These are phyloP conservation scores for Ceraceosorus guamensis DNA, from an alignment of 1,284 basidiomycete species.

Conservation along the genomic window DNA sequence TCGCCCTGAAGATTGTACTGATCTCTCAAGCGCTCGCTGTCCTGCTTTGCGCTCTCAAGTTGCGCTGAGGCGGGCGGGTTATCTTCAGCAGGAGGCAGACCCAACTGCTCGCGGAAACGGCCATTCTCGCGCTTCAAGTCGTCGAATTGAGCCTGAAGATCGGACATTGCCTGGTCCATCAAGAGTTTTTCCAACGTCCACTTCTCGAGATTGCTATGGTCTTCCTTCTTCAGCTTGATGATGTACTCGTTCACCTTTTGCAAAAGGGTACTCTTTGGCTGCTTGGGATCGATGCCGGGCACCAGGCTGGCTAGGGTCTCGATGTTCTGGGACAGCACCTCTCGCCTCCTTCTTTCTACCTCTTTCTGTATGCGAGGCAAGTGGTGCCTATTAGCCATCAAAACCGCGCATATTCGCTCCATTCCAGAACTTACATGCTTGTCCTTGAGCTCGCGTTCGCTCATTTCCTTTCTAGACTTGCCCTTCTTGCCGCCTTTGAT, in stretches of 20 bases:
- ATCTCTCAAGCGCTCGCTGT: no score
- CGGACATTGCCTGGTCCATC: constrained; percentile 66
- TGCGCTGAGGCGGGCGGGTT: no score
- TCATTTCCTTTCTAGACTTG: constrained; percentile 17
- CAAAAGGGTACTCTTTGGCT: constrained; percentile 70
- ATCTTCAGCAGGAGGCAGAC: constrained; percentile 3
- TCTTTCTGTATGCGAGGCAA: constrained; percentile 64
- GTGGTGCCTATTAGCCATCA: not conserved
- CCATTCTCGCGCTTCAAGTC: constrained; percentile 30
- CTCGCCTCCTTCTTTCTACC: constrained; percentile 83
- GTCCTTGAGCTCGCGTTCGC: constrained; percentile 40
- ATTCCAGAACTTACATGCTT: constrained; percentile 18
- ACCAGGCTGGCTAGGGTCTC: constrained; percentile 82
- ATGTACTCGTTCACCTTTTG: constrained; percentile 78
- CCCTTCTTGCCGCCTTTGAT: constrained; percentile 2
- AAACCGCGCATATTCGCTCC: not conserved
- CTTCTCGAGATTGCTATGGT: constrained; percentile 74
- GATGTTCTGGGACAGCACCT: constrained; percentile 93
- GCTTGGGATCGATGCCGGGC: constrained; percentile 71
- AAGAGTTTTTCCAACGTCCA: constrained; percentile 88
- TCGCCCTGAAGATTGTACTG: no score
- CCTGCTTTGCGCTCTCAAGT: no score
- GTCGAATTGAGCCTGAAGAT: constrained; percentile 39
- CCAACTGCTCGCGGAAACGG: constrained; percentile 29
- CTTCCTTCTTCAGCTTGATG: constrained; percentile 79